Percentiles rank a stretch among this genome's conserved stretches.
These are phyloP conservation scores for Groenewaldozyma auringiensis DNA, from an alignment of 1,139 yeast genomes.

Conservation along the genomic window DNA sequence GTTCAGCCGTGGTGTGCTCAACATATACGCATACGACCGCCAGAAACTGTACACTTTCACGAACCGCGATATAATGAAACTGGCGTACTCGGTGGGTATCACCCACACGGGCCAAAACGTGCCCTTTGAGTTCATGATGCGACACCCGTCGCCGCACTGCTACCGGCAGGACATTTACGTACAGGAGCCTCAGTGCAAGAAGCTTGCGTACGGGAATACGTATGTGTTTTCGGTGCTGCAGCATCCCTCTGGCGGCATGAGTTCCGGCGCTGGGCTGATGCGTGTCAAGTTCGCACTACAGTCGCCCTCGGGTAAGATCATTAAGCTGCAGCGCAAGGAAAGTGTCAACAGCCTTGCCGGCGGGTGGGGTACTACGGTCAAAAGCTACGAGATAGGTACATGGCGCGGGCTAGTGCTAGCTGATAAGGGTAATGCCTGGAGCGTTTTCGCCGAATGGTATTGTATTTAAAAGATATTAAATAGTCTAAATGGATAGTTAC, in stretches of 20 bases:
- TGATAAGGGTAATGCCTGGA: constrained; percentile 77
- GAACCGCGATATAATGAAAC: constrained; percentile 47
- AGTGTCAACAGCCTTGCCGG: constrained; percentile 32
- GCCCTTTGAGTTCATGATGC: constrained; percentile 56
- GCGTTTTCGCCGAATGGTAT: constrained; percentile 88
- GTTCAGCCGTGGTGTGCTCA: constrained; percentile 61
- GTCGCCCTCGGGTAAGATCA: constrained; percentile 76
- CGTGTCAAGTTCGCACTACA: constrained; percentile 60
- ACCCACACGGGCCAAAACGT: constrained; percentile 61
- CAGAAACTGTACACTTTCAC: constrained; percentile 55
- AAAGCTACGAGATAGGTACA: constrained; percentile 62
- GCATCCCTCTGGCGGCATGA: constrained; percentile 54
- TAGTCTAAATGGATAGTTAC: constrained; percentile 48
- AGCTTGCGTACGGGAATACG: constrained; percentile 47
- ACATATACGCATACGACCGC: constrained; percentile 64
- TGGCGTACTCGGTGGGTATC: constrained; percentile 71
- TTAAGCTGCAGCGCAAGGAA: constrained; percentile 44
- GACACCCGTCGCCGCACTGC: constrained; percentile 65
- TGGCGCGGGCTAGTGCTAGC: constrained; percentile 82
- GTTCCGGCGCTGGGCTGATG: constrained; percentile 35
- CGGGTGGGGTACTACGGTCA: constrained; percentile 49
- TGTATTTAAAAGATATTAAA: constrained; percentile 38
- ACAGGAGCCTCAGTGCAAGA: constrained; percentile 71
- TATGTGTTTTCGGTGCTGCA: constrained; percentile 60
- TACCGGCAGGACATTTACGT: constrained; percentile 71